Evolutionary conservation across 108 stramenopile genomes (phyloP).

Genomic region (Fragilaria crotonensis): DNA sequence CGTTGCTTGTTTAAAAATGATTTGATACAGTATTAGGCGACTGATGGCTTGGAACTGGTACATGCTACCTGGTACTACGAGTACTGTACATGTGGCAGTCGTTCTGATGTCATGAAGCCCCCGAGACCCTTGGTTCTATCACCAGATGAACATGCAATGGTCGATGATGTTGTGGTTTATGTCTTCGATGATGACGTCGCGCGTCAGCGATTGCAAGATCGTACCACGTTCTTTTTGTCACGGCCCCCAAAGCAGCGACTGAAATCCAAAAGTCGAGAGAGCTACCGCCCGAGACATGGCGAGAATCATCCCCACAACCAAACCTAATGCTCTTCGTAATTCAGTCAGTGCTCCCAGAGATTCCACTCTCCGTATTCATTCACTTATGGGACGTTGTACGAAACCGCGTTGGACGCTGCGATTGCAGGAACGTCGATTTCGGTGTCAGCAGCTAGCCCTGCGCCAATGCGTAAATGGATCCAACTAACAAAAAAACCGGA

Average conservation of each 20-base stretch:
- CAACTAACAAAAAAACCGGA: too few species aligned
- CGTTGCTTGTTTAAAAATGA: too few species aligned
- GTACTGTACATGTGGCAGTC: too few species aligned
- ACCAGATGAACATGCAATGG: conserved; percentile 16
- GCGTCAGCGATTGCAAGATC: conserved; percentile 11
- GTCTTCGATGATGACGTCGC: neutral
- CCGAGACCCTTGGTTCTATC: conserved; percentile 45
- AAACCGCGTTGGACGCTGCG: conserved; percentile 44
- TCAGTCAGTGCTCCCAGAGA: conserved; percentile 34
- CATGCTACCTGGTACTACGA: too few species aligned
- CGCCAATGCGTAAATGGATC: conserved; percentile 18
- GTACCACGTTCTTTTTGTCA: conserved; percentile 41
- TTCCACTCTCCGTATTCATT: conserved; percentile 57
- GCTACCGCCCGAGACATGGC: conserved; percentile 17
- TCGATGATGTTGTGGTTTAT: neutral
- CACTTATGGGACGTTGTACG: conserved; percentile 37
- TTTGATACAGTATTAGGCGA: too few species aligned
- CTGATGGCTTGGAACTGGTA: too few species aligned
- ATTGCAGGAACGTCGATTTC: conserved; percentile 39
- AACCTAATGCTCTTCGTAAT: conserved; percentile 31
- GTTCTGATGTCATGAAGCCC: too few species aligned
- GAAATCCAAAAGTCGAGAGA: conserved; percentile 29
- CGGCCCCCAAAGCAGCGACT: conserved; percentile 52
- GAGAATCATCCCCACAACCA: conserved; percentile 14
- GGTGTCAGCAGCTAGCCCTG: too few species aligned